Evolutionary conservation across 306 rosid species (phyloP).

Genomic region (Astragalus glycyphyllos): DNA sequence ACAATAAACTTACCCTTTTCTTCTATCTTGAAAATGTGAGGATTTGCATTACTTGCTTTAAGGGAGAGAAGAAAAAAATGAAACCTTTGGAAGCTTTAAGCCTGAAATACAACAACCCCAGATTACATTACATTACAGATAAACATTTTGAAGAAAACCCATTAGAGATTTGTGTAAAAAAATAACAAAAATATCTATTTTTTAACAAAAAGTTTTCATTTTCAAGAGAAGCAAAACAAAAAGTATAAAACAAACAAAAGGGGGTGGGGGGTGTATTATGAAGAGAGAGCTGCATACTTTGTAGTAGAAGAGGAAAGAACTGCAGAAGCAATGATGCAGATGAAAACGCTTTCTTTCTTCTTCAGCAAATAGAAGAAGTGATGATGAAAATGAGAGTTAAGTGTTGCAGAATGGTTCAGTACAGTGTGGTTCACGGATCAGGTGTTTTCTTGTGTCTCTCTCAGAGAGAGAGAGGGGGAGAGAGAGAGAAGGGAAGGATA

Average conservation of each 20-base stretch:
- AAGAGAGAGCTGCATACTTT: constrained; percentile 52
- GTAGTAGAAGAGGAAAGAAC: constrained; percentile 32
- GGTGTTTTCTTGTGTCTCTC: constrained; percentile 62
- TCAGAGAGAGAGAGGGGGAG: constrained; percentile 12
- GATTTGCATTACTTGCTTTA: constrained; percentile 32
- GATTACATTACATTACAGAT: constrained; percentile 37
- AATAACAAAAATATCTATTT: not conserved
- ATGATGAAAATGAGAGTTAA: constrained; percentile 30
- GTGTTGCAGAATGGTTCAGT: constrained; percentile 35
- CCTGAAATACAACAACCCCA: constrained; percentile 41
- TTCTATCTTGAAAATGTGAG: constrained; percentile 38
- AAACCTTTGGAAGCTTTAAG: constrained; percentile 38
- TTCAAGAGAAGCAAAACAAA: constrained; percentile 37
- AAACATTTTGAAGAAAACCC: constrained; percentile 44
- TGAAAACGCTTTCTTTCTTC: constrained; percentile 37
- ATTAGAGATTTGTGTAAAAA: constrained; percentile 42
- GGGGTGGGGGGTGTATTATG: constrained; percentile 29
- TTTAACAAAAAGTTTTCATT: constrained; percentile 37
- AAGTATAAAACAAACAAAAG: constrained; percentile 51
- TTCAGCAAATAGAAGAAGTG: constrained; percentile 33
- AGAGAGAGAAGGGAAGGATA: constrained; percentile 39
- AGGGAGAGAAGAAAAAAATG: not conserved
- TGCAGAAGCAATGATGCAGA: constrained; percentile 41
- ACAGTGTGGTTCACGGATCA: constrained; percentile 62
- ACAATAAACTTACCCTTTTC: constrained; percentile 39